Base-by-base conservation (phyloP, 2,329 filamentous ascomycete species). In the Sporothrix luriei region DNA sequence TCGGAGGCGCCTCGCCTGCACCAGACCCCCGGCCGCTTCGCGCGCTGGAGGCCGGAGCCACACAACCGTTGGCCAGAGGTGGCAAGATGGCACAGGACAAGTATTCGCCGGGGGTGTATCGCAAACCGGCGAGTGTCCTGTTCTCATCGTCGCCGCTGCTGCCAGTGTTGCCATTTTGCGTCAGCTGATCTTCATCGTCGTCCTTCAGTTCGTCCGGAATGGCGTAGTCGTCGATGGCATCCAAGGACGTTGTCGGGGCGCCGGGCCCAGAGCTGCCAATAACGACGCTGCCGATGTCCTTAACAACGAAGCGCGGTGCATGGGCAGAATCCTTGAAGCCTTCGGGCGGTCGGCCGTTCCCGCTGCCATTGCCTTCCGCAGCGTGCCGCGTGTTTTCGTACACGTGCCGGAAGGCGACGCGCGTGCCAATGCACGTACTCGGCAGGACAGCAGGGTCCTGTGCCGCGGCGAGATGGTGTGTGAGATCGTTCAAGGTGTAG, bases 41-140 rank as follows among this genome's bases (percentile, higher is more conserved):
- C 38, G 84, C 82, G 26, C 81, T 81, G 14, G 84, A 82, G n/a
- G 85, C 82, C 11, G 91, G 87, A 55, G 89, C 89, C 51, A 96
- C 88, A 43, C 86, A 87, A 0, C 93, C 93, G 77, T 76, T 76
- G 43, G 87, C 82, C 33, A 91, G 81, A 0, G 92, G 92, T 54
- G 92, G 89, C 69, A 94, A 82, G 71, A 97, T 89, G 5, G 92
- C 91, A 77, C 92, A 94, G 70, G 90, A 90, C 52, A 98, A 84
- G 76, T 91, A 97, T 79, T 98, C 94, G 0, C 94, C 94, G 72
- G 95, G 90, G 13, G 97, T 90, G 76, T 97, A 97, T 26, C 90
- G 87, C 46, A 87, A 88, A 68, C 96, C 92, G 49, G 84, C 84
- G 43, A 98, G 80, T 10, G 91, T 94, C 81, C 90, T 94, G 38